Conservation (phyloP, 176 grass and related monocot genomes). For the Pontederia paniculata region DNA sequence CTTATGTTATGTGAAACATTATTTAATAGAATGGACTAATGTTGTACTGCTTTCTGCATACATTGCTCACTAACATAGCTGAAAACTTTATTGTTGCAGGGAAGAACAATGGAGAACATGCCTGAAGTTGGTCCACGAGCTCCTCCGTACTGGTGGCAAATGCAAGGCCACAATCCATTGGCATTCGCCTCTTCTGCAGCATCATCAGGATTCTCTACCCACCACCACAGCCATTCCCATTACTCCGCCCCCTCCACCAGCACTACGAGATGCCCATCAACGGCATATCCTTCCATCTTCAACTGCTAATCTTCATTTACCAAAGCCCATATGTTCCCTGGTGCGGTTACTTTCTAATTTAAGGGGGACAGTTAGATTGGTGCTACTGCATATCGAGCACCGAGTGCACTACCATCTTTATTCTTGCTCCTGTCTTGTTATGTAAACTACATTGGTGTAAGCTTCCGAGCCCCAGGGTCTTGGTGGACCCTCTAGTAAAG, state of each 20-base stretch:
- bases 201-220: constrained; percentile 99
- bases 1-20: not conserved
- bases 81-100: constrained; percentile 26
- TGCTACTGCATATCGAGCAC: too few species aligned
- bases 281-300: constrained; percentile 3
- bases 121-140: constrained; percentile 23
- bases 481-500: too few species aligned
- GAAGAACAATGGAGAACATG: constrained; percentile 42
- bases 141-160: constrained; percentile 49
- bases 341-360: too few species aligned
- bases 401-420: too few species aligned
- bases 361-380: too few species aligned
- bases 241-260: constrained; percentile 11
- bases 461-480: too few species aligned
- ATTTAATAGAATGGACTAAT: not conserved
- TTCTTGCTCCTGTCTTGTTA: too few species aligned
- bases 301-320: not conserved
- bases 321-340: too few species aligned
- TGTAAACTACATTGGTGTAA: too few species aligned
- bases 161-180: constrained; percentile 33
- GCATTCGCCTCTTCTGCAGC: constrained; percentile 74
- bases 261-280: not conserved
- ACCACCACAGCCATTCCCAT: not conserved
- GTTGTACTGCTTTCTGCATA: not conserved
- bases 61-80: too few species aligned